Conservation (phyloP, 2,329 filamentous ascomycete genomes). For the Zymoseptoria crescenta region DNA sequence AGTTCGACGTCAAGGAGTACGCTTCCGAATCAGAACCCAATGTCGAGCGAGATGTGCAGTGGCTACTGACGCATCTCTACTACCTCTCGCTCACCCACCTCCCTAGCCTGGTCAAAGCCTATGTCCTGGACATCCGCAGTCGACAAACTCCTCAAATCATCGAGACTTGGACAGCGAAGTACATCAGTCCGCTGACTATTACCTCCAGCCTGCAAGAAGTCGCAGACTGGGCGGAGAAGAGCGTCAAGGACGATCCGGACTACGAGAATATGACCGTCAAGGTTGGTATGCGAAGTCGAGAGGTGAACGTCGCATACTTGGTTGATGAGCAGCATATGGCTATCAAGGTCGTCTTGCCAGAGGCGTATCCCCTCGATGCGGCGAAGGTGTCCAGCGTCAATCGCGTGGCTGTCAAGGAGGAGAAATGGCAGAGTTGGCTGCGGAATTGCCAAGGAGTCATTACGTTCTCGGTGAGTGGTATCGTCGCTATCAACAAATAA, state of each 20-base stretch:
- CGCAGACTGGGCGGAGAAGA: slow-evolving; percentile 52
- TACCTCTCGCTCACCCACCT: slow-evolving; percentile 71
- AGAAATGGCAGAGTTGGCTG: slow-evolving; percentile 89
- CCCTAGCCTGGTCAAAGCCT: slow-evolving; percentile 70
- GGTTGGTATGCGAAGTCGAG: slow-evolving; percentile 60
- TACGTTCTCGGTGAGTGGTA: slow-evolving; percentile 61
- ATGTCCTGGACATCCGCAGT: slow-evolving; percentile 76
- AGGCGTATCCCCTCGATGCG: slow-evolving; percentile 72
- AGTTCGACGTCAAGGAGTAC: slow-evolving; percentile 61
- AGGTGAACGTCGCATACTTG: slow-evolving; percentile 76
- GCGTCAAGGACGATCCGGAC: slow-evolving; percentile 30
- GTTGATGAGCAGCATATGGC: slow-evolving; percentile 80
- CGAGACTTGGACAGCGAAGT: slow-evolving; percentile 77
- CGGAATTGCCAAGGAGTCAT: slow-evolving; percentile 85
- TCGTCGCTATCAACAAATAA: background rate
- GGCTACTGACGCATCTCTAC: slow-evolving; percentile 78
- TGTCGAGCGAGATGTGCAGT: slow-evolving; percentile 68
- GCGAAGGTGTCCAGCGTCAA: slow-evolving; percentile 70
- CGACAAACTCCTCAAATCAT: slow-evolving; percentile 71
- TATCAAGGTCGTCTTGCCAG: slow-evolving; percentile 73
- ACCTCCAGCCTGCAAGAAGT: slow-evolving; percentile 60
- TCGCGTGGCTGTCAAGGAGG: slow-evolving; percentile 79
- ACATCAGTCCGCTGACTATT: slow-evolving; percentile 65
- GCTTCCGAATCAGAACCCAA: slow-evolving; percentile 49
- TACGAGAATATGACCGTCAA: slow-evolving; percentile 58